Evolutionary conservation across 139 green algal species (phyloP).

Genomic region (Monoraphidium neglectum): DNA sequence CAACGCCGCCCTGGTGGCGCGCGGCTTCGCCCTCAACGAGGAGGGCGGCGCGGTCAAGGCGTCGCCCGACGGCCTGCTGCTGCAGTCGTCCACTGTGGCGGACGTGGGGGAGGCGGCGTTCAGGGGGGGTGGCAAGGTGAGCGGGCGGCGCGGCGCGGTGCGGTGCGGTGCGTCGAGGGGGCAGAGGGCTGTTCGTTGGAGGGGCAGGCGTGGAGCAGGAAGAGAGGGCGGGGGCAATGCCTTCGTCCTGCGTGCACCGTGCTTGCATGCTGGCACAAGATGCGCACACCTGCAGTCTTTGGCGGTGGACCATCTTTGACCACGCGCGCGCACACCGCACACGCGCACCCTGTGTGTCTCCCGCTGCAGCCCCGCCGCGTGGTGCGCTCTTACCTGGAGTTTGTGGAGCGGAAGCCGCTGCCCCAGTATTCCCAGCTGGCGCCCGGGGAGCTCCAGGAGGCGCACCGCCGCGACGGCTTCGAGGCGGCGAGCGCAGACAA

Average conservation of each 20-base stretch:
- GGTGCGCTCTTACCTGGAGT: conserved; percentile 77
- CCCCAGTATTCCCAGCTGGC: conserved; percentile 49
- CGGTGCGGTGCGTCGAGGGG: too few relatives aligned
- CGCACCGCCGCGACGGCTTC: conserved; percentile 82
- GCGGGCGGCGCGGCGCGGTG: too few relatives aligned
- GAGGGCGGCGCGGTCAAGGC: conserved; percentile 69
- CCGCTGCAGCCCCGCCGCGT: conserved; percentile 22
- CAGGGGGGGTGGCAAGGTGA: too few relatives aligned
- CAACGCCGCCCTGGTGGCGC: conserved; percentile 38
- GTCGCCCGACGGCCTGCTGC: conserved; percentile 69
- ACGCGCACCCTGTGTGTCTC: too few relatives aligned
- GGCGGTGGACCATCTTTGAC: too few relatives aligned
- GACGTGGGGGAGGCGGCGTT: conserved; percentile 41
- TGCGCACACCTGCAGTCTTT: too few relatives aligned
- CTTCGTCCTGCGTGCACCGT: too few relatives aligned
- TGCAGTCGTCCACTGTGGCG: conserved; percentile 76
- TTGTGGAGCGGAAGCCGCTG: conserved; percentile 72
- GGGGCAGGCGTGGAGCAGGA: too few relatives aligned
- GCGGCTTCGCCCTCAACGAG: conserved; percentile 66
- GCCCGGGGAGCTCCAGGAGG: conserved; percentile 39
- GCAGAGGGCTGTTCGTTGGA: too few relatives aligned
- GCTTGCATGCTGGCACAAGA: too few relatives aligned
- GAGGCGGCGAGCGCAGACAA: conserved; percentile 79
- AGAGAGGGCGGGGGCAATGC: too few relatives aligned
- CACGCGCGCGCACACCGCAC: too few relatives aligned